These are phyloP conservation scores for Gracilaria vermiculophylla DNA, from an alignment of 23 red algal genomes.

Conservation along the genomic window DNA sequence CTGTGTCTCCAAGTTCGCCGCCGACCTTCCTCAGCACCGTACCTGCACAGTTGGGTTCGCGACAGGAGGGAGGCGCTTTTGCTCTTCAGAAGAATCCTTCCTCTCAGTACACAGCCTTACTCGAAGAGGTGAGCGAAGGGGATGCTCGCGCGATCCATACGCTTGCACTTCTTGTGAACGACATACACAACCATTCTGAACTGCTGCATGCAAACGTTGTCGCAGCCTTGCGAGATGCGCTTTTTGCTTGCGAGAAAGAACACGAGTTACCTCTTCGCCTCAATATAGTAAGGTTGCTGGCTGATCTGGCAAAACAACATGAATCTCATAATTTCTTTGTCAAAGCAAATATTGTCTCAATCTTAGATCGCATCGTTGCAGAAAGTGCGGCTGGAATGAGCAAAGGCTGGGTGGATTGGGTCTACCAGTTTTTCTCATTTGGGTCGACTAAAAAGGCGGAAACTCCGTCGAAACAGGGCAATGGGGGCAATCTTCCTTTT, in stretches of 20 bases:
- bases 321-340: constrained; percentile 25
- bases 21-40: neutral
- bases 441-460: neutral
- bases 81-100: neutral
- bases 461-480: neutral
- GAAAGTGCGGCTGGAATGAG: constrained; percentile 3
- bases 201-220: constrained; percentile 35
- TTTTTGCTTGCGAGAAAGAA: constrained; percentile 16
- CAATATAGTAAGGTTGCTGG: constrained; percentile 35
- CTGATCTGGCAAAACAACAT: constrained; percentile 50
- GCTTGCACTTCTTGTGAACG: constrained; percentile 31
- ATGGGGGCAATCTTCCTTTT: neutral
- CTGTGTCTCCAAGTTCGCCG: neutral
- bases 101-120: neutral
- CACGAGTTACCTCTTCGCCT: constrained; percentile 28
- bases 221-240: constrained; percentile 32
- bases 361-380: constrained; percentile 15
- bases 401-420: constrained; percentile 17
- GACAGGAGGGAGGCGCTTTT: neutral
- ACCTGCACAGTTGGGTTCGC: neutral
- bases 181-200: constrained; percentile 43
- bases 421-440: constrained; percentile 5
- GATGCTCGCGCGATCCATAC: constrained; percentile 45
- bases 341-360: constrained; percentile 7
- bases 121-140: constrained; percentile 10